Evolutionary conservation across 225 moss, liverwort and hornwort species (phyloP), one percentile per base, ranked within the genome.

Genomic region (Sphagnum tenellum): DNA sequence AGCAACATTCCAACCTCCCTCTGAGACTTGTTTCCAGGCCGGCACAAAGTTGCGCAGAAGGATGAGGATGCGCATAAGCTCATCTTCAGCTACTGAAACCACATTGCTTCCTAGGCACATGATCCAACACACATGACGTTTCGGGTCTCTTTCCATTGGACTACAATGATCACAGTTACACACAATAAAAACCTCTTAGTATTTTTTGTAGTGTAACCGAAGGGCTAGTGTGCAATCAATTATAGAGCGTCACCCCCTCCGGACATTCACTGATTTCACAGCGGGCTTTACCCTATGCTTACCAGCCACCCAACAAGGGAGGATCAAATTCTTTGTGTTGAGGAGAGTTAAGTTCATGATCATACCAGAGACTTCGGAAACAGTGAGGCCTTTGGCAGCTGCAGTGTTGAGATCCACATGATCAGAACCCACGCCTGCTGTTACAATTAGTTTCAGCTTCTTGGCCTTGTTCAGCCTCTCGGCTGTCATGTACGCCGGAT

Each of bases 351-450:
- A 29, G 29, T 29, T 29, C 29, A 29, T 29, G 29, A 29, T 10
- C 70, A 47, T 61, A 84, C 77, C 89, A 12, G 87, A 74, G 7
- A 84, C 78, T 68, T 87, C 87, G 4, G 80, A 79, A 8, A 89
- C 87, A 0, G 79, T 84, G 57, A 89, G 53, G 4, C 84, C 86
- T 56, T 69, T 74, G 67, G 73, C 74, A 2, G 69, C 77, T 10
- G 84, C 84, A 5, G 65, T 56, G 7, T 75, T 55, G 0, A 89
- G 70, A 54, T 89, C 75, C 51, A 87, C 69, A 65, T 87, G 89
- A 49, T 89, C 89, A 0, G 87, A 87, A 8, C 89, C 89, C 56
- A 89, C 83, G 0, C 84, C 82, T 1, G 86, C 89, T 29, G 87
- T 89, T 44, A 85, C 44, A 2, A 87, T 69, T 45, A 85, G 64